Evolutionary conservation across 306 rosid genomes (phyloP).

Genomic region (Prunus mongolica): DNA sequence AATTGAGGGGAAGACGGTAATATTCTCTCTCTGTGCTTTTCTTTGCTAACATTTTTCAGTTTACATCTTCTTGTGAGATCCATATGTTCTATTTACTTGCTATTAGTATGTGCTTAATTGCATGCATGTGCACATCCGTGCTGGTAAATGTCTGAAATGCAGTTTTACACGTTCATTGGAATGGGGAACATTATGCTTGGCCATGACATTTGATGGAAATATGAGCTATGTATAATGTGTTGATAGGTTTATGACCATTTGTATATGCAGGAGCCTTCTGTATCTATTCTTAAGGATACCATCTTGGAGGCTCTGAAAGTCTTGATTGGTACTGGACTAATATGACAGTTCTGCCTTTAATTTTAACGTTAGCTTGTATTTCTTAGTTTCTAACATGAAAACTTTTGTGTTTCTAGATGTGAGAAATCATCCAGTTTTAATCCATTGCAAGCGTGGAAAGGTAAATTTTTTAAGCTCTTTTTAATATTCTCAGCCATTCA

Average conservation of each 20-base stretch:
- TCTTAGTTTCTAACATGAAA: background rate
- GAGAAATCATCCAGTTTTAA: constrained; percentile 60
- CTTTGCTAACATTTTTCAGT: background rate
- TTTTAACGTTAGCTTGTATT: background rate
- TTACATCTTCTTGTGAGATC: background rate
- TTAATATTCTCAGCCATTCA: background rate
- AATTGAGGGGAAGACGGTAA: constrained; percentile 91
- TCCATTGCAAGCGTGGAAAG: constrained; percentile 71
- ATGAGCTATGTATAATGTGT: background rate
- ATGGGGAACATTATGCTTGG: background rate
- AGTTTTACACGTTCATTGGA: background rate
- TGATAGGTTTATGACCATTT: constrained; percentile 1
- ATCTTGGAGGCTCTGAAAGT: constrained; percentile 74
- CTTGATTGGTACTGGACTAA: constrained; percentile 51
- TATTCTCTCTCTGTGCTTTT: constrained; percentile 4
- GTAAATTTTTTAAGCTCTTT: constrained; percentile 6
- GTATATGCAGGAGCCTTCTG: constrained; percentile 56
- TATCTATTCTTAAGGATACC: constrained; percentile 47
- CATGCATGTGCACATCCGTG: background rate
- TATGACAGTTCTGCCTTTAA: background rate
- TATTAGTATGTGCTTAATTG: background rate
- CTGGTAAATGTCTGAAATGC: background rate
- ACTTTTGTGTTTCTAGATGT: constrained; percentile 37
- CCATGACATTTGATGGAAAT: background rate
- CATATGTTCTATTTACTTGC: background rate